phyloP scores from a whole-genome alignment of 208 protist genomes.

The Angomonas ambiguus region DNA sequence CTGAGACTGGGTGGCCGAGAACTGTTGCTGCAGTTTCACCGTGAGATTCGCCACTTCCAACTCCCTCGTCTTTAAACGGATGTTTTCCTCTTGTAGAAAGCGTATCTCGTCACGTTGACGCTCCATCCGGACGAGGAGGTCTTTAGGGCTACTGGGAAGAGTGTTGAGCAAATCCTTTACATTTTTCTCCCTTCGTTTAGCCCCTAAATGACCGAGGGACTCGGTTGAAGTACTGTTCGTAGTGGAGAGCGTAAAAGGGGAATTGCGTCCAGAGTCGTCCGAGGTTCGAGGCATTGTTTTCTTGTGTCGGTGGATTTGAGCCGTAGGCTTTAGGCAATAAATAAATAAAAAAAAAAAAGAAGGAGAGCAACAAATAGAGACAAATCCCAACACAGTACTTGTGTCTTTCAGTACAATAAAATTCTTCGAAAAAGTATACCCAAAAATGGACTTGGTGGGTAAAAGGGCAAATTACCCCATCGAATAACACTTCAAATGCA shows the following conservation, averaged over 20 bases:
- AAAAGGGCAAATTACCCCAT: too few relatives aligned
- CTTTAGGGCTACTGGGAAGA: slow-evolving; percentile 62
- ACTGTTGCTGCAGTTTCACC: slow-evolving; percentile 71
- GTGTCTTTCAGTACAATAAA: too few relatives aligned
- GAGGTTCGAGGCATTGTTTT: background rate
- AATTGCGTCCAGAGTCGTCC: background rate
- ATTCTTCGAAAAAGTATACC: too few relatives aligned
- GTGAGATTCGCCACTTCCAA: slow-evolving; percentile 76
- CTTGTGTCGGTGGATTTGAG: background rate
- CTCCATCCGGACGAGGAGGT: slow-evolving; percentile 64
- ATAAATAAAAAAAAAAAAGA: slow-evolving; percentile 10
- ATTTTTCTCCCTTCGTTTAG: slow-evolving; percentile 11
- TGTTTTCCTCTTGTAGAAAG: slow-evolving; percentile 68
- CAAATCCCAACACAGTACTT: background rate
- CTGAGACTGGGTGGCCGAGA: slow-evolving; percentile 76
- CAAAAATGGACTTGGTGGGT: too few relatives aligned
- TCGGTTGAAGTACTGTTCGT: background rate
- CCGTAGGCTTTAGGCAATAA: background rate
- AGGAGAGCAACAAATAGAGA: slow-evolving; percentile 9
- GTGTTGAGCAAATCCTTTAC: slow-evolving; percentile 24
- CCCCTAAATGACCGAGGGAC: background rate
- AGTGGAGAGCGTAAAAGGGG: background rate
- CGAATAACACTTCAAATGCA: too few relatives aligned
- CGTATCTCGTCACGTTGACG: slow-evolving; percentile 62
- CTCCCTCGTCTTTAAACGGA: slow-evolving; percentile 55